Evolutionary conservation across 2,329 filamentous ascomycete species (phyloP), one percentile per base, ranked within the genome.

Genomic region (Epichloe amarillans): DNA sequence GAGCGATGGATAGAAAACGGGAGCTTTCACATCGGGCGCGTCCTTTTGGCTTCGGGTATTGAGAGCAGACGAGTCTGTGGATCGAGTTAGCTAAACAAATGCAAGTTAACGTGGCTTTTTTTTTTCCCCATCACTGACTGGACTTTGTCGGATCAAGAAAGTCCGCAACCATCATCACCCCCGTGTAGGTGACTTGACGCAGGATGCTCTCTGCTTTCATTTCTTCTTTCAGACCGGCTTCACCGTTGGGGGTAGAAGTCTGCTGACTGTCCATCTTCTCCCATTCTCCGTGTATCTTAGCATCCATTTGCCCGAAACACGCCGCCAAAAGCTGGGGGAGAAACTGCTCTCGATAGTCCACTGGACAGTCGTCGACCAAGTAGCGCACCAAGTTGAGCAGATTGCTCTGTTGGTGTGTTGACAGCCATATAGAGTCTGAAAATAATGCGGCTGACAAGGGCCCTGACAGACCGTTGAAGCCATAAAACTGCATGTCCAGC

Each of bases 201-300:
- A 98, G 72, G 33, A 98, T 94, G 62, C 91, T 97, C 66, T 98
- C 93, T 6, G 88, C 84, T 68, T 96, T 95, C 93, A 98, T 98
- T 69, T 98, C 93, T 58, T 96, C 89, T 1, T 86, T 87, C 49
- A 98, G 71, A 53, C 62, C 67, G n/a, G 87, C 86, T 50, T 90
- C 88, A 19, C 83, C 83, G 3, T 83, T 83, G 1, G 83, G 77
- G 41, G 78, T 76, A 12, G 81, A 71, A 19, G 70, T 72, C 57
- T 85, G 77, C 55, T 80, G 71, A 55, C 76, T 70, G 62, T 83
- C 79, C 52, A 96, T 80, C 56, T 80, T 80, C 54, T 84, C 80
- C 93, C 93, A 98, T 64, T 97, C 91, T 0, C 78, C 74, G 36
- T 81, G 86, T 55, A 97, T 86, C 69, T 97, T 97, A 40, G 75